These are phyloP conservation scores for Dorcoceras hygrometricum DNA, from an alignment of 257 asterid genomes.

Conservation along the genomic window DNA sequence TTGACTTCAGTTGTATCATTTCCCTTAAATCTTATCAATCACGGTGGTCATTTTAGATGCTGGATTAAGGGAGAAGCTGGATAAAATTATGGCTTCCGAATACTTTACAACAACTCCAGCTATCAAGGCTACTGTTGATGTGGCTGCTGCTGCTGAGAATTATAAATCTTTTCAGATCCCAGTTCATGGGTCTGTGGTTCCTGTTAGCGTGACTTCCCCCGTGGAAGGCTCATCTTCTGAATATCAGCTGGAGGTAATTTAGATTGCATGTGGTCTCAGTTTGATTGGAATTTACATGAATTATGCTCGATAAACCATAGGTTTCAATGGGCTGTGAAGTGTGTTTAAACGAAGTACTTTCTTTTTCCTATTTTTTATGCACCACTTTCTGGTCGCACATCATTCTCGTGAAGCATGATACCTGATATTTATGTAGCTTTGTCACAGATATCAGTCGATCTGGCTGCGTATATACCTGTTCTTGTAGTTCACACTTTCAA, in stretches of 20 bases:
- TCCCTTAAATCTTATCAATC: background rate
- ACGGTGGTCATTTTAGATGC: conserved; percentile 48
- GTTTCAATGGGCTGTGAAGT: background rate
- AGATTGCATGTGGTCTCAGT: conserved; percentile 1
- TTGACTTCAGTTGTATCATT: background rate
- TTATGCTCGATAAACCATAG: background rate
- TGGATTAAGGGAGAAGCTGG: conserved; percentile 64
- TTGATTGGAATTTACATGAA: background rate
- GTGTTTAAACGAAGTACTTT: background rate
- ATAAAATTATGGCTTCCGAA: conserved; percentile 74
- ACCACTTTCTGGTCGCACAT: background rate
- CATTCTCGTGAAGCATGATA: background rate
- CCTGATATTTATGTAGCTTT: background rate
- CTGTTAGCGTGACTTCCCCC: conserved; percentile 33
- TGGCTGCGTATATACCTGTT: background rate
- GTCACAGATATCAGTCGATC: background rate
- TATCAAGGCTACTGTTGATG: conserved; percentile 69
- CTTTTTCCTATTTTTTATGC: no score
- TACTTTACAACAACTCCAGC: conserved; percentile 71
- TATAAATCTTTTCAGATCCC: conserved; percentile 61
- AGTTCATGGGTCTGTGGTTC: conserved; percentile 34
- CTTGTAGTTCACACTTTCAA: background rate
- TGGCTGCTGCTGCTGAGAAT: conserved; percentile 70
- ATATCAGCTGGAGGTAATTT: conserved; percentile 49
- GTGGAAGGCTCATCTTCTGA: conserved; percentile 40